Evolutionary conservation across 768 basidiomycete species (phyloP).

Genomic region (Chalciporus pseudorubinellus): DNA sequence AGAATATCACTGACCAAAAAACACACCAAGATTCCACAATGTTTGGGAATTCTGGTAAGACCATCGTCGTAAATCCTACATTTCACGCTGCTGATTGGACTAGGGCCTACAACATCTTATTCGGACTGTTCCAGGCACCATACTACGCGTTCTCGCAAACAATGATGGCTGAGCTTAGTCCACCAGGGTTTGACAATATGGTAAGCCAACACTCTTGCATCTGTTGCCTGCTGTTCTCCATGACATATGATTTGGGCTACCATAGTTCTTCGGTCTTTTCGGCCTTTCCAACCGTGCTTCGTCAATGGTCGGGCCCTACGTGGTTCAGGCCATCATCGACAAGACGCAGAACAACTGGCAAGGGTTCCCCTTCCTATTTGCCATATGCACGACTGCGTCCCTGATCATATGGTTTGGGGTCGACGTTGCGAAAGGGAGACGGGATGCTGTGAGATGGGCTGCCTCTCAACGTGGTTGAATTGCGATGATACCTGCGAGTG

Average conservation of each 20-base stretch:
- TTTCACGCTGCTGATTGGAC: not conserved
- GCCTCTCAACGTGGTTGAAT: constrained; percentile 23
- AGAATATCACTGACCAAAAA: not conserved
- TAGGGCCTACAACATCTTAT: constrained; percentile 78
- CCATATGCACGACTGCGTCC: constrained; percentile 61
- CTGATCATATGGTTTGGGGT: constrained; percentile 77
- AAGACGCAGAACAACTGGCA: constrained; percentile 71
- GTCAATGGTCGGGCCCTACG: constrained; percentile 85
- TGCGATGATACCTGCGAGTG: not conserved
- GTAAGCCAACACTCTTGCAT: constrained; percentile 24
- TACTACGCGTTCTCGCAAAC: constrained; percentile 87
- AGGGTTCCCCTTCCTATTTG: constrained; percentile 83
- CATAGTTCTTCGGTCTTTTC: constrained; percentile 82
- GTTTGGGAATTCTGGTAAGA: constrained; percentile 83
- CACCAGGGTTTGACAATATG: constrained; percentile 86
- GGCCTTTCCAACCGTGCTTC: constrained; percentile 82
- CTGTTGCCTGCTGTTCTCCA: not conserved
- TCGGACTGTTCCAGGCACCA: constrained; percentile 81
- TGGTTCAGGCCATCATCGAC: constrained; percentile 81
- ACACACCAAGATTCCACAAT: constrained; percentile 61
- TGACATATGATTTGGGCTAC: not conserved
- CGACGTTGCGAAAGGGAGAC: constrained; percentile 59
- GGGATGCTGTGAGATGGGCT: constrained; percentile 62
- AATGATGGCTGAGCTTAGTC: constrained; percentile 87
- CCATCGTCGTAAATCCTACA: not conserved